These are phyloP conservation scores for Amanita rimosa DNA, from an alignment of 768 basidiomycete genomes.

Conservation along the genomic window DNA sequence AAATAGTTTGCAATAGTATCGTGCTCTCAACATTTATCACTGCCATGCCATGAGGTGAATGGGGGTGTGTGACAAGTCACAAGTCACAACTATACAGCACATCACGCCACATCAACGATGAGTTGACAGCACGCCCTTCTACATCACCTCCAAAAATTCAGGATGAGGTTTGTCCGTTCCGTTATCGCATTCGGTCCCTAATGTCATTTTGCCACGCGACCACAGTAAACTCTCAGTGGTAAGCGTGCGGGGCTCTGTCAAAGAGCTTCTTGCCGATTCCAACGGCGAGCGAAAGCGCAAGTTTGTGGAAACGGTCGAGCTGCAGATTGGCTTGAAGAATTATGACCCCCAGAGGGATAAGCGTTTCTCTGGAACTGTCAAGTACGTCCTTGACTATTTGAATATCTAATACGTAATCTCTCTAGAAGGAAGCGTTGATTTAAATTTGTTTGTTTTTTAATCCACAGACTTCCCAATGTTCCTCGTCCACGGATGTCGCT, in stretches of 20 bases:
- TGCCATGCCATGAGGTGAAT: too few relatives aligned
- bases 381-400: too few relatives aligned
- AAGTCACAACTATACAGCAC: background rate
- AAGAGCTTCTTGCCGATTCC: constrained; percentile 77
- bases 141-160: background rate
- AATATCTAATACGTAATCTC: too few relatives aligned
- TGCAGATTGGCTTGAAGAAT: constrained; percentile 97
- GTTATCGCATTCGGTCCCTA: background rate
- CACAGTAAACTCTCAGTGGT: constrained; percentile 89
- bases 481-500: constrained; percentile 99
- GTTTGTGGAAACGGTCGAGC: constrained; percentile 92
- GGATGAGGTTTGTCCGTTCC: background rate
- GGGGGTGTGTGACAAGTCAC: too few relatives aligned
- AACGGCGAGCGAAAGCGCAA: constrained; percentile 86
- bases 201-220: background rate
- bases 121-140: too few relatives aligned
- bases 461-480: constrained; percentile 77
- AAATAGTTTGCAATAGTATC: too few relatives aligned
- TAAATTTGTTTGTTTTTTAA: too few relatives aligned
- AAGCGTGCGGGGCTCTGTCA: constrained; percentile 99
- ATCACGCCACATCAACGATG: background rate
- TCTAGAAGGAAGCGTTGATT: too few relatives aligned
- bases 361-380: constrained; percentile 99
- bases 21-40: too few relatives aligned
- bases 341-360: constrained; percentile 99